These are phyloP conservation scores for Dalbergia oliveri DNA, from an alignment of 306 rosid genomes.

Conservation along the genomic window DNA sequence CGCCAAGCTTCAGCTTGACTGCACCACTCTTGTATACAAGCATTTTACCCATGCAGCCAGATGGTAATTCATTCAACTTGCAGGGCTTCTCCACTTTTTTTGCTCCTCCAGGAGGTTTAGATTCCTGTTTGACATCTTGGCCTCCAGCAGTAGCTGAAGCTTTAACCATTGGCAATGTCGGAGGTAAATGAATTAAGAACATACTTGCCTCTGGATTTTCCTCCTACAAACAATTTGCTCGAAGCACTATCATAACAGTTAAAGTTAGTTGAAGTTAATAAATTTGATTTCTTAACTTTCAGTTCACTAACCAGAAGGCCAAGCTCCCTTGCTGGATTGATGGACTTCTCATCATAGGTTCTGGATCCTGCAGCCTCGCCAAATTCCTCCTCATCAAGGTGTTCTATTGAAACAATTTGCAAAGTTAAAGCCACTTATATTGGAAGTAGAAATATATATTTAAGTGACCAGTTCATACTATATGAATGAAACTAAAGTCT, in stretches of 20 bases:
- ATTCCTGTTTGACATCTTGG: constrained; percentile 45
- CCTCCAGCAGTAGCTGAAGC: constrained; percentile 44
- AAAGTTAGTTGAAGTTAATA: constrained; percentile 22
- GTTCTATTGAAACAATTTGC: constrained; percentile 53
- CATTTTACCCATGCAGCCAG: constrained; percentile 88
- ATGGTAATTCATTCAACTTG: constrained; percentile 63
- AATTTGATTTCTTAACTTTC: constrained; percentile 1
- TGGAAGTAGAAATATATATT: constrained; percentile 3
- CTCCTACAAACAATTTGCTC: constrained; percentile 65
- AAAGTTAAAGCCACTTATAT: constrained; percentile 17
- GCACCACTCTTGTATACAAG: constrained; percentile 81
- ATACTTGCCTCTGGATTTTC: constrained; percentile 69
- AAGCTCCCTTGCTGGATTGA: constrained; percentile 65
- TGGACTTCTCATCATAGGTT: constrained; percentile 63
- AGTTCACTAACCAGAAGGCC: constrained; percentile 69
- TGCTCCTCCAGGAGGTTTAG: constrained; percentile 40
- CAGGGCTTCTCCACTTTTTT: constrained; percentile 43
- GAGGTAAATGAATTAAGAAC: constrained; percentile 71
- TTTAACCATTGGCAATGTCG: constrained; percentile 58
- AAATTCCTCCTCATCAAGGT: constrained; percentile 79
- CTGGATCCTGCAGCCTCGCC: constrained; percentile 59
- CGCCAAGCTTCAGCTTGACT: constrained; percentile 80
- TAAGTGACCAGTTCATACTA: background rate
- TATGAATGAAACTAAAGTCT: constrained; percentile 25
- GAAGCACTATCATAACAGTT: constrained; percentile 32